Conservation (phyloP, 2,329 filamentous ascomycete species). For the Nemania sp. region DNA sequence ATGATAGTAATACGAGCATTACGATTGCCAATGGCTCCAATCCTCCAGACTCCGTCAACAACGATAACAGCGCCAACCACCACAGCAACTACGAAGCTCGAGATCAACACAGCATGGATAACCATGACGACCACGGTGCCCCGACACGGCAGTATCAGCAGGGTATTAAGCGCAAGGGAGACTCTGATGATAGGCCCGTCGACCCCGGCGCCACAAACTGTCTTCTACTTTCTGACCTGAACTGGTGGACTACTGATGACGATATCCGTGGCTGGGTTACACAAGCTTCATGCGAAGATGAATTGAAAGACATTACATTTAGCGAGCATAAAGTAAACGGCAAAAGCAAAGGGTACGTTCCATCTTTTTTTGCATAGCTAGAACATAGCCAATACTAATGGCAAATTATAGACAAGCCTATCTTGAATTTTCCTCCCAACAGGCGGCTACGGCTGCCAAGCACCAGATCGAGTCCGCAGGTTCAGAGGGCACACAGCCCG, state of each 20-base stretch:
- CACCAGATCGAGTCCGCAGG: conserved; percentile 75
- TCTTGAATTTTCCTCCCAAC: conserved; percentile 83
- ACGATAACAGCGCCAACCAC: conserved; percentile 51
- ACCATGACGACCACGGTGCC: conserved; percentile 50
- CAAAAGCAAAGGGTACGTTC: conserved; percentile 92
- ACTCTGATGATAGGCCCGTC: conserved; percentile 68
- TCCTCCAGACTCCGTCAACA: conserved; percentile 38
- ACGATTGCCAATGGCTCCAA: conserved; percentile 55
- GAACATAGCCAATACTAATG: conserved; percentile 20
- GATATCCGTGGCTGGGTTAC: conserved; percentile 90
- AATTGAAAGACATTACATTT: conserved; percentile 93
- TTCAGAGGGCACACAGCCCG: conserved; percentile 65
- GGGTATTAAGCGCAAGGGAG: conserved; percentile 71
- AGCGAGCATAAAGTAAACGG: conserved; percentile 99
- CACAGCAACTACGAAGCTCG: conserved; percentile 57
- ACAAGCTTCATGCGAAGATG: conserved; percentile 82
- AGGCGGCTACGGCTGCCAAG: conserved; percentile 88
- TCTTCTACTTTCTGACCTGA: conserved; percentile 87
- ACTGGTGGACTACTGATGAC: conserved; percentile 98
- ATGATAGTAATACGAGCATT: conserved; percentile 55
- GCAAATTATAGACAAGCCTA: conserved; percentile 75
- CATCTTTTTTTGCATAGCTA: not conserved
- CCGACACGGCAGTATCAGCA: conserved; percentile 58
- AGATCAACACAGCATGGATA: conserved; percentile 50
- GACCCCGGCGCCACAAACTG: conserved; percentile 74